Evolutionary conservation across 208 protist species (phyloP).

Genomic region (Acanthamoeba castellanii): DNA sequence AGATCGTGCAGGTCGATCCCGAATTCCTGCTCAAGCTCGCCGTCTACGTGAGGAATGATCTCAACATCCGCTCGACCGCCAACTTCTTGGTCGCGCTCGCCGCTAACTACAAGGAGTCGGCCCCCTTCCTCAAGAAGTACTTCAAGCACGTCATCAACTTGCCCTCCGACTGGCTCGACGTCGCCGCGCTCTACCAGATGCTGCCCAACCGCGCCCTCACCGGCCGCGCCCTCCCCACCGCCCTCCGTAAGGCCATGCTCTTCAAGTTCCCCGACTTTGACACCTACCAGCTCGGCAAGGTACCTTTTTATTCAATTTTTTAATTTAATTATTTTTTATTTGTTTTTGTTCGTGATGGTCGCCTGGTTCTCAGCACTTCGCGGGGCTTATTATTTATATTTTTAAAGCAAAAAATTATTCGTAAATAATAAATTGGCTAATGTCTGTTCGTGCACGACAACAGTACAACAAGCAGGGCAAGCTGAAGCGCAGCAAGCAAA

Average conservation of each 20-base stretch:
- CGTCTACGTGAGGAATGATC: constrained; percentile 85
- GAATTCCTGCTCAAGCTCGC: constrained; percentile 75
- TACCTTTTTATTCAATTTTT: not conserved
- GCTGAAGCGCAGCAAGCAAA: constrained; percentile 84
- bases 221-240: constrained; percentile 88
- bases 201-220: constrained; percentile 56
- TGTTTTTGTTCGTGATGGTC: not conserved
- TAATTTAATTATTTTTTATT: not conserved
- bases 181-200: constrained; percentile 90
- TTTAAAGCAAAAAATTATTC: no score
- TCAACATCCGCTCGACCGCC: constrained; percentile 94
- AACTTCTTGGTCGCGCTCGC: constrained; percentile 94
- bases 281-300: constrained; percentile 94
- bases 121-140: constrained; percentile 93
- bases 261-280: constrained; percentile 94
- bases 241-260: constrained; percentile 92
- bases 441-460: not conserved
- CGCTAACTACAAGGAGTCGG: constrained; percentile 89
- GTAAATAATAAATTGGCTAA: not conserved
- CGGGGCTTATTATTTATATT: not conserved
- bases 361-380: no score
- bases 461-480: constrained; percentile 94
- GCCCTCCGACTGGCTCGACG: constrained; percentile 95
- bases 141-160: constrained; percentile 91
- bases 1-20: constrained; percentile 66